Percentiles rank a stretch among this genome's conserved stretches.
Evolutionary conservation across 2,329 filamentous ascomycete species (phyloP).

Genomic region (Phaeosphaeria sp.): DNA sequence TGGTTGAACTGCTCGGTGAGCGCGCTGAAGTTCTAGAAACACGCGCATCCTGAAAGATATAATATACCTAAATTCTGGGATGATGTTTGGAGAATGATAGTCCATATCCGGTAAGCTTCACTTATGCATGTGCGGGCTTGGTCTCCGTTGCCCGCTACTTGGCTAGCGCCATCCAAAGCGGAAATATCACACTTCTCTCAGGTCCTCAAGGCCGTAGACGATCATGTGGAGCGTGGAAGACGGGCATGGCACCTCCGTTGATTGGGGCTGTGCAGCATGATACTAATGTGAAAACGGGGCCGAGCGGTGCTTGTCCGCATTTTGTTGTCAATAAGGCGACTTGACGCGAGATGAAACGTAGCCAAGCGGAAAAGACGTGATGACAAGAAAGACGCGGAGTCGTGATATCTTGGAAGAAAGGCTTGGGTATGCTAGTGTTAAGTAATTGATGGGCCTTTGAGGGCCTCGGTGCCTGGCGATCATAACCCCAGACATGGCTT

Average conservation of each 20-base stretch:
- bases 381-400: conserved; percentile 5
- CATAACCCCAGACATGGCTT: conserved; percentile 3
- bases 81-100: conserved; percentile 10
- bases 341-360: conserved; percentile 18
- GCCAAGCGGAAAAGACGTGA: conserved; percentile 4
- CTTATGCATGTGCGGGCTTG: conserved; percentile 23
- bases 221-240: conserved; percentile 2
- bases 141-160: conserved; percentile 21
- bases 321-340: conserved; percentile 8
- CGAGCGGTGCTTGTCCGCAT: conserved; percentile 8
- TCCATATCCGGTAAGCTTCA: conserved; percentile 8
- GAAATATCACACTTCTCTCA: neutral
- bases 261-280: conserved; percentile 28
- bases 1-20: conserved; percentile 9
- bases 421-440: conserved; percentile 10
- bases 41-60: conserved; percentile 16
- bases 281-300: conserved; percentile 16
- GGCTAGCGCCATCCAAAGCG: conserved; percentile 4
- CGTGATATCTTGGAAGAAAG: conserved; percentile 22
- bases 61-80: conserved; percentile 12
- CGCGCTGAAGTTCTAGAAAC: conserved; percentile 1
- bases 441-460: conserved; percentile 2
- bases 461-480: conserved; percentile 16
- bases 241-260: conserved; percentile 3
- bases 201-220: neutral